Base-by-base conservation (phyloP, 805 yeast genomes). In the Candida montana region DNA sequence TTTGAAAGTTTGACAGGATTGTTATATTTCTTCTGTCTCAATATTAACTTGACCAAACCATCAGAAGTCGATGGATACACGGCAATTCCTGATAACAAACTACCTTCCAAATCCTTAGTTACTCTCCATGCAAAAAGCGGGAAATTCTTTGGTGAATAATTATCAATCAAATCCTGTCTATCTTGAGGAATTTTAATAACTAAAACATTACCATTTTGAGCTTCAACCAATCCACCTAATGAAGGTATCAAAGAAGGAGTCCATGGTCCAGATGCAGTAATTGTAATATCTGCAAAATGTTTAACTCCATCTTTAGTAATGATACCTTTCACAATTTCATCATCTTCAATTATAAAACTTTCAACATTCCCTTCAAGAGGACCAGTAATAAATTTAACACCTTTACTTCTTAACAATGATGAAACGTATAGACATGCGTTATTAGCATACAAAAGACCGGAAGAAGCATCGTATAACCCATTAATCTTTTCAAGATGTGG, bases 181-280 rank as follows among this genome's bases (percentile, higher is more conserved):
- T 58, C 52, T 20, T 58, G 61, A 8, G 72, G 71, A 26, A 68
- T 55, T 42, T 63, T 59, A 41, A 62, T 50, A 17, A 58, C 41
- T 2, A 62, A 40, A n/a, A 68, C 57, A 46, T 64, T 66, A 13
- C 69, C 71, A 7, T 59, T 54, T 13, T 63, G 55, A 0, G 63
- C 71, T 44, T 64, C 68, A 44, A 58, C 59, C 30, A 63, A 52
- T 10, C 68, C 67, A 36, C 58, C 61, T 7, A 67, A 46, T 26
- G 50, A 46, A 10, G 50, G 52, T 1, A 53, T 30, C 4, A 52
- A 7, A 2, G 52, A 49, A 3, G 57, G 42, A 6, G 55, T 33
- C 59, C 59, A 54, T n/a, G 59, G 56, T 17, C 57, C 59, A 37
- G 50, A 28, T 5, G 51, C 48, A 3, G 46, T 35, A 17, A 54